Evolutionary conservation across 2,329 filamentous ascomycete genomes (phyloP), one percentile per base, ranked within the genome.

Genomic region (Ustulina deusta): DNA sequence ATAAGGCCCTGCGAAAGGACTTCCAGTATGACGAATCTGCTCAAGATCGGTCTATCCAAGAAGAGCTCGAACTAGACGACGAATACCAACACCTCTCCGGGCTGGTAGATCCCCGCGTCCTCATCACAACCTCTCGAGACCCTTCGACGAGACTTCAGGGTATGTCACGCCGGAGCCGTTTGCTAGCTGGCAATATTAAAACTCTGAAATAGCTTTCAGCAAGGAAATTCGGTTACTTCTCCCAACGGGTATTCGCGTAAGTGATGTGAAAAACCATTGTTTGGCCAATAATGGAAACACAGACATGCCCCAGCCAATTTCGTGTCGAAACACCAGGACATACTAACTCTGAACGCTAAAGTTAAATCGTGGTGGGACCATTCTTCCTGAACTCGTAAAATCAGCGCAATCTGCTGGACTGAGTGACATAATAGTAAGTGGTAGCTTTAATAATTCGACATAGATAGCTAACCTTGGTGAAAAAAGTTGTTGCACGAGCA

Each of bases 41-140:
- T 27, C 86, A 87, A 25, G 91, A 94, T 74, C 82, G 89, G 62
- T 89, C 85, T 2, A 83, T 84, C 20, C 86, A 93, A 65, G 90
- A 93, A 65, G 86, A 91, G 78, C 81, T 93, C 20, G 91, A 93
- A 63, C 81, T 97, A 22, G 93, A 97, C 77, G 93, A 97, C 76
- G 95, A 98, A 61, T 98, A 97, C 79, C 89, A 91, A 27, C 90
- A 94, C 73, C 87, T 97, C 0, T 96, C 92, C n/a, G 96, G 96
- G 36, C 89, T 98, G 44, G 89, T 96, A 42, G 96, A 98, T 73
- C 94, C 95, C 6, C 87, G 94, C 61, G 90, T 97, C 3, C 87
- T 98, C 6, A 93, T 97, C 58, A 97, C 95, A 27, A 99, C 96
- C 3, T 96, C 92, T 52, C 89, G 96, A 76, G 92, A 95, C 72